Base-by-base conservation (phyloP, 352 stramenopile species). In the Pythium insidiosum region DNA sequence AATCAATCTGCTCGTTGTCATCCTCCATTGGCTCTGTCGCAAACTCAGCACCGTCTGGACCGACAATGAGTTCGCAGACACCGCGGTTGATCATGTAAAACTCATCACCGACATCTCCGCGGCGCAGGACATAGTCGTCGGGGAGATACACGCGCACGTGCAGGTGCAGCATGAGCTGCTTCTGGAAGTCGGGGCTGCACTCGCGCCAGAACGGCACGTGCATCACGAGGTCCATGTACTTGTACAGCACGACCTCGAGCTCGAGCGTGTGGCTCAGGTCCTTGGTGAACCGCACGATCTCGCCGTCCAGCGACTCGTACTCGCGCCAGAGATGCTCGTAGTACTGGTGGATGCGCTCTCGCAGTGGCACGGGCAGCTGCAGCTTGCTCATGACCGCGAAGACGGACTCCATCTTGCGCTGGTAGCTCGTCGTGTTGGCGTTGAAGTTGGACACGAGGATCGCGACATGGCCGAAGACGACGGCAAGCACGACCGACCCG, bases 21-120 rank as follows among this genome's bases (percentile, higher is more conserved):
- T n/a, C n/a, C n/a, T n/a, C n/a, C n/a, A n/a, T n/a, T n/a, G n/a
- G n/a, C n/a, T n/a, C n/a, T n/a, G 37, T 54, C 1, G 45, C 36
- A 18, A 62, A 43, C 38, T 81, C 66, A 24, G 66, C 56, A 30
- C 44, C 50, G 12, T 68, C 52, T 2, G 42, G 15, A 1, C 57
- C 53, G 5, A 48, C 19, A 15, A 42, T 38, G 2, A 84, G 45
- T 38, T 84, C 65, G 31, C 74, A 85, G 11, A 65, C 53, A 1
- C 72, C 77, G 0, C 68, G 66, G 31, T 87, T 81, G 11, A 89
- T 63, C 50, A 87, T 83, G 56, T 75, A 89, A 48, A 79, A 81
- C 19, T 87, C 63, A 19, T 66, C 59, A 26, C 64, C 70, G 0
- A 83, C 63, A 35, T 88, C 73, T 3, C 63, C 73, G 25, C 68